Evolutionary conservation across 139 green algal species (phyloP), one percentile per base, ranked within the genome.

Genomic region (Haematococcus lacustris): DNA sequence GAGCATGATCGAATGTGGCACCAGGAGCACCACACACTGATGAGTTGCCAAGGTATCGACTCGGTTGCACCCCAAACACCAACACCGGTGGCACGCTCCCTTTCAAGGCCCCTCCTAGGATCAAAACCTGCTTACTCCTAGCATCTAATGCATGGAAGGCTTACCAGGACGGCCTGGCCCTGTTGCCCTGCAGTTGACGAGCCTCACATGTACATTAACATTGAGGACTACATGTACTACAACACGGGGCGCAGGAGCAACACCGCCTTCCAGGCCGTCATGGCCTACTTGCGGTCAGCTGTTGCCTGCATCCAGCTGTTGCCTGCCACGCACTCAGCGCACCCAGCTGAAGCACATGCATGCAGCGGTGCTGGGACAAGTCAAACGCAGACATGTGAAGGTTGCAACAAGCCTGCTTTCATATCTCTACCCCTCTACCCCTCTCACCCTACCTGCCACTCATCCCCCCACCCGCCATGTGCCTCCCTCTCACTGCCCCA

Each of bases 151-250:
- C 47, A 57, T n/a, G 47, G 13, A n/a, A 13, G 13, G 13, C 17
- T 57, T 21, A 57, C 47, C 13, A 13, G 17, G 33, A 32, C 7
- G 17, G n/a, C 28, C 28, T 66, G 26, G n/a, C n/a, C n/a, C n/a
- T n/a, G n/a, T n/a, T n/a, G n/a, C 88, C 89, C n/a, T n/a, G n/a
- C n/a, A n/a, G n/a, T n/a, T n/a, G n/a, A n/a, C n/a, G n/a, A n/a
- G n/a, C n/a, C n/a, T 0, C 35, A 47, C 33, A 85, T 96, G 71
- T 94, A 85, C 74, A 74, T 97, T 67, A 96, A 96, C 78, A 73
- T 96, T 17, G 89, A 96, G 80, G 87, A 91, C 59, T 83, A 90
- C 66, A 35, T 90, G 41, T 87, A 83, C 75, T 85, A 84, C 63
- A 87, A 87, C 59, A 74, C 43, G 17, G 60, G 51, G n/a, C 47